Evolutionary conservation across 208 protist genomes (phyloP), one percentile per base, ranked within the genome.

Genomic region (Acanthamoeba triangularis): DNA sequence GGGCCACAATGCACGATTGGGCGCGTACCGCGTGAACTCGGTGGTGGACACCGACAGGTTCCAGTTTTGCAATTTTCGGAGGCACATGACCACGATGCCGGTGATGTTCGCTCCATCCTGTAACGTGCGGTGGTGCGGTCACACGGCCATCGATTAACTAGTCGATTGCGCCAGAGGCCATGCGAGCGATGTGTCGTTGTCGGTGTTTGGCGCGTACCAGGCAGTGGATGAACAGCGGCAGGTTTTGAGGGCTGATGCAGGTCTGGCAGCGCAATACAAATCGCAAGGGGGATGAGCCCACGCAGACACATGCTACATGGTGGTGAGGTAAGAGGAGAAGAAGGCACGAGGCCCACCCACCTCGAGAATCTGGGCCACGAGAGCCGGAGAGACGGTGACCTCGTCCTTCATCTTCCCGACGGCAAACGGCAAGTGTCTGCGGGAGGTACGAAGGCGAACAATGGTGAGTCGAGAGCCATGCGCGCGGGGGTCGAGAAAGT

Each of bases 21-120:
- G 33, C 80, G 30, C 23, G 80, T 61, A 92, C 56, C 85, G 85
- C 7, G 49, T 92, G 33, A 92, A 92, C 59, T 92, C 85, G 30
- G 85, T 74, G 30, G 33, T 56, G 59, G 59, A 56, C 4, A 92
- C 56, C 44, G 85, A 72, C 30, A 92, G 59, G 35, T 92, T 65
- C 85, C 85, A 92, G 37, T 92, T 92, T 49, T 92, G 85, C 13
- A 92, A 54, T 35, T 92, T 92, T 23, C 85, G 85, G 20, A 92
- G 85, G 85, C 85, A 92, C 85, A 92, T 92, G 35, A 92, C 85
- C 37, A 92, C 85, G 37, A 92, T n/a, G 28, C 85, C 85, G 11
- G 85, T 92, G 35, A 74, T 74, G 61, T 92, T 92, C 2, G 59
- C 49, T 10, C 85, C 85, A n/a, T 92, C 84, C 65, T 74, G 33